Evolutionary conservation across 805 yeast genomes (phyloP).

Genomic region (Suhomyces sp.): DNA sequence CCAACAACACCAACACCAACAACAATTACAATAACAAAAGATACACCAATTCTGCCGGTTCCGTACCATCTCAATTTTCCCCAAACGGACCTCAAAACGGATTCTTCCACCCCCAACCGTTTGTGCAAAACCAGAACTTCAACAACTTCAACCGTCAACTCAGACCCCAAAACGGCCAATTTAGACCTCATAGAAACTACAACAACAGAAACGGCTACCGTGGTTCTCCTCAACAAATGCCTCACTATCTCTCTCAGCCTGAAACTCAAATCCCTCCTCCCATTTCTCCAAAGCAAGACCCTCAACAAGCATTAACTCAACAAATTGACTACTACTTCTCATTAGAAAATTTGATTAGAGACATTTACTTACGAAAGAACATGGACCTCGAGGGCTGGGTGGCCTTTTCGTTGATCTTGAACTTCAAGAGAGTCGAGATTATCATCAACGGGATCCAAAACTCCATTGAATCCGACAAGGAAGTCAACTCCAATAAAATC

Average conservation of each 20-base stretch:
- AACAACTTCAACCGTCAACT: constrained; percentile 28
- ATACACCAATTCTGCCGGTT: constrained; percentile 14
- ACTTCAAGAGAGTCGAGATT: constrained; percentile 72
- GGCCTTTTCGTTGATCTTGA: constrained; percentile 57
- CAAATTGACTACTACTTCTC: constrained; percentile 93
- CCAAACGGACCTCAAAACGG: constrained; percentile 17
- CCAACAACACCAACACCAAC: constrained; percentile 18
- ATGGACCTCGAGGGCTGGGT: constrained; percentile 79
- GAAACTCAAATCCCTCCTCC: constrained; percentile 41
- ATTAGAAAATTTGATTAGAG: constrained; percentile 81
- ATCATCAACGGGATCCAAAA: constrained; percentile 41
- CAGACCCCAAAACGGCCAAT: constrained; percentile 18
- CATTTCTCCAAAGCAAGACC: constrained; percentile 46
- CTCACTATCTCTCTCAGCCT: background rate
- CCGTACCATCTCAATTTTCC: no score
- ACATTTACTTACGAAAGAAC: constrained; percentile 73
- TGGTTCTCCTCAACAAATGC: constrained; percentile 13
- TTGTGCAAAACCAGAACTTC: constrained; percentile 21
- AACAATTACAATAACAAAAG: constrained; percentile 17
- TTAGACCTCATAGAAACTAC: constrained; percentile 18
- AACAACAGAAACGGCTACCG: constrained; percentile 18
- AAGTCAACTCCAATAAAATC: constrained; percentile 23
- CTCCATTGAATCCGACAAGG: constrained; percentile 25
- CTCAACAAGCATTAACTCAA: constrained; percentile 41
- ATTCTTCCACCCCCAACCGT: constrained; percentile 34